Conservation (phyloP, 164 flowering plant species). For the Sextonia rubra region DNA sequence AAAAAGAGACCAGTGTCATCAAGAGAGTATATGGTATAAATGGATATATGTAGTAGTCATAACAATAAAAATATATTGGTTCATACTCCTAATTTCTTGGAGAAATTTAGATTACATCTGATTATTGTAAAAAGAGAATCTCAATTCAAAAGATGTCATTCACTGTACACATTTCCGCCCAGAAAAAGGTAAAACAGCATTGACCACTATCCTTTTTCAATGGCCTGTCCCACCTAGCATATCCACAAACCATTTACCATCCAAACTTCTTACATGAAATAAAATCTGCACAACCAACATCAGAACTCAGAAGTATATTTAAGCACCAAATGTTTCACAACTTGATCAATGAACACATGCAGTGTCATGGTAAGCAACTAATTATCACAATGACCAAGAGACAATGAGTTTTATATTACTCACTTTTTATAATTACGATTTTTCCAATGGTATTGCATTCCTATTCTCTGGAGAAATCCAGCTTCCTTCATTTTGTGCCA, state of each 20-base stretch:
- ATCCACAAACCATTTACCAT: neutral
- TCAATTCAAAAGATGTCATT: neutral
- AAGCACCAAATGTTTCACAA: no score
- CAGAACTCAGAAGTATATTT: no score
- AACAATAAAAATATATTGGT: neutral
- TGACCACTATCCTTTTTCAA: neutral
- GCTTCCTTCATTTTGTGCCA: constrained; percentile 58
- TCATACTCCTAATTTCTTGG: neutral
- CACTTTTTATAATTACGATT: constrained; percentile 77
- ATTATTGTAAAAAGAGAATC: neutral
- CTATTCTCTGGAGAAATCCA: constrained; percentile 82
- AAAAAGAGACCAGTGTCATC: neutral
- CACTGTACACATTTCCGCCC: neutral
- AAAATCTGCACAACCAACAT: no score
- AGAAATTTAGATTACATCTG: no score
- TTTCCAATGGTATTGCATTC: constrained; percentile 98
- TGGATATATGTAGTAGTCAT: no score
- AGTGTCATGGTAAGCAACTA: neutral
- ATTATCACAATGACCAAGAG: neutral
- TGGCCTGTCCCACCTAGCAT: neutral
- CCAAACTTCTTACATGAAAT: neutral
- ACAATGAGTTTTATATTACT: constrained; percentile 15
- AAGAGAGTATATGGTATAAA: neutral
- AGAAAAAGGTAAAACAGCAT: neutral
- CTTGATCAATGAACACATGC: neutral